Evolutionary conservation across 495 filamentous ascomycete genomes (phyloP).

Genomic region (Aspergillus olivimuriae): DNA sequence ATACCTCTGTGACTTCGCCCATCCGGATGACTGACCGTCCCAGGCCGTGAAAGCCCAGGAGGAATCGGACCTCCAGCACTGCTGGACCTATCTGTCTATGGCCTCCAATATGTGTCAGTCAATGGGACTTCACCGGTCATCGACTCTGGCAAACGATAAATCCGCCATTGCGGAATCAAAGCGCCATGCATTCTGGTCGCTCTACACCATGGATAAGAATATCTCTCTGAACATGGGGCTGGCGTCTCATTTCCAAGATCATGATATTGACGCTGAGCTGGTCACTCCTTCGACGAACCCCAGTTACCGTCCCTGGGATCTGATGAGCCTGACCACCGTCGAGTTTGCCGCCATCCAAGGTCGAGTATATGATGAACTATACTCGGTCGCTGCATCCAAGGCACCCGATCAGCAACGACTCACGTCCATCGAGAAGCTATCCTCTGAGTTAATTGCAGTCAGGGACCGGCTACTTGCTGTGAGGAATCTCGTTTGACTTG

Average conservation of each 20-base stretch:
- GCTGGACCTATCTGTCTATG: slow-evolving; percentile 22
- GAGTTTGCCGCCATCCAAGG: slow-evolving; percentile 20
- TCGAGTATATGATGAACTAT: slow-evolving; percentile 19
- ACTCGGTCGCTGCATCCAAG: slow-evolving; percentile 12
- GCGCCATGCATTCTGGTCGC: slow-evolving; percentile 20
- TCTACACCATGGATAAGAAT: slow-evolving; percentile 24
- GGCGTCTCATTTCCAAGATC: slow-evolving; percentile 23
- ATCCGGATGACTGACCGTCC: slow-evolving; percentile 6
- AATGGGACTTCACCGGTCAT: slow-evolving; percentile 15
- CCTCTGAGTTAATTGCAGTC: slow-evolving; percentile 16
- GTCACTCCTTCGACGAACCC: slow-evolving; percentile 13
- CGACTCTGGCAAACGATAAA: slow-evolving; percentile 10
- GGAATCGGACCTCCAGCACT: slow-evolving; percentile 20
- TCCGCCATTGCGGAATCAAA: slow-evolving; percentile 13
- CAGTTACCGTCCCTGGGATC: slow-evolving; percentile 15
- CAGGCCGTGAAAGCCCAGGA: slow-evolving; percentile 22
- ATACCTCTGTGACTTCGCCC: not conserved
- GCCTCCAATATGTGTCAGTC: slow-evolving; percentile 25
- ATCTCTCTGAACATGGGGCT: slow-evolving; percentile 21
- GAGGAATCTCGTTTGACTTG: not conserved
- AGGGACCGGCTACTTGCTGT: slow-evolving; percentile 16
- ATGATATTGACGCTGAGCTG: slow-evolving; percentile 18
- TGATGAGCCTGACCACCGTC: slow-evolving; percentile 18
- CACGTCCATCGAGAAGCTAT: slow-evolving; percentile 10
- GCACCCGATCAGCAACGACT: slow-evolving; percentile 6